Evolutionary conservation across 805 yeast species (phyloP), one percentile per base, ranked within the genome.

Genomic region (Saturnispora sekii): DNA sequence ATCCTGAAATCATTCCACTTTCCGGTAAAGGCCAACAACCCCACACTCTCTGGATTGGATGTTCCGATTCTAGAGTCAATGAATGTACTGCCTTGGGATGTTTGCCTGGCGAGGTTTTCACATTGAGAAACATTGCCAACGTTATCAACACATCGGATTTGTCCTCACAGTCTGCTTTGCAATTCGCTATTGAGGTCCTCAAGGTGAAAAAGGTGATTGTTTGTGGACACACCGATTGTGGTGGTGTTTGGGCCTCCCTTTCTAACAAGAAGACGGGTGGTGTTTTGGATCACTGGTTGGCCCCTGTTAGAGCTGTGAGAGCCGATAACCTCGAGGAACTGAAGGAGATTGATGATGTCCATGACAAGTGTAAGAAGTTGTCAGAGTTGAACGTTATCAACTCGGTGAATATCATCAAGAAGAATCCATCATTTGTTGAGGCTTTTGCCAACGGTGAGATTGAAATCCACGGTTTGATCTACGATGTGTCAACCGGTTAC

Each of bases 211-310:
- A 84, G 58, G 78, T 89, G 43, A 73, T 89, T 45, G 83, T 89
- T 5, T 85, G 96, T 64, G 97, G 97, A 3, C 97, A 89, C 65
- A 83, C 93, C 30, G 95, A 86, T 62, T 89, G 97, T 70, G 96
- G 96, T 41, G 97, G 96, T 29, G 77, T 86, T 41, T 78, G 84
- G 77, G 87, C 95, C 17, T 78, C 88, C 8, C 65, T 89, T 40
- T 71, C 80, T 2, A 69, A 76, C 47, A 75, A 78, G 54, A 73
- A 73, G 53, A 68, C 80, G 31, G 88, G 88, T 31, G 79, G 82
- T 28, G 76, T 75, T 10, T 66, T 89, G 53, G 86, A 81, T 55
- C 78, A 77, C 42, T 83, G 89, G 89, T 69, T 83, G 45, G 72
- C 68, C 54, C 81, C 73, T 54, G 79, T 68, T 68, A 82, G 79